phyloP scores from a whole-genome alignment of 371 early-diverging fungal species.

The Circinella minor region DNA sequence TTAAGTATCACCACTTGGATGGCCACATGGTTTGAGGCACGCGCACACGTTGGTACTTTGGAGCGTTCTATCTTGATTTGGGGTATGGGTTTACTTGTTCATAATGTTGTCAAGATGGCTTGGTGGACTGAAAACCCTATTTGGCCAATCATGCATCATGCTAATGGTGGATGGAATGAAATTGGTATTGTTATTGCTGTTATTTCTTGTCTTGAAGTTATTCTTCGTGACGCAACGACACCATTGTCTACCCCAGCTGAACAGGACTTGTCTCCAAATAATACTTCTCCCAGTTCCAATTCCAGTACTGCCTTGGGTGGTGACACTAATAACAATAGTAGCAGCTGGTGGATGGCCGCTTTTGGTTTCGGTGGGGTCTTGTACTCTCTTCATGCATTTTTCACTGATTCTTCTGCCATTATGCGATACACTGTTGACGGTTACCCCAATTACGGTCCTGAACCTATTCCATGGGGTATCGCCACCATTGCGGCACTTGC shows the following conservation, averaged over 20 bases:
- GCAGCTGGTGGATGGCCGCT: slow-evolving; percentile 58
- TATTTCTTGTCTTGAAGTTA: slow-evolving; percentile 59
- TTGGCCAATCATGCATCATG: slow-evolving; percentile 79
- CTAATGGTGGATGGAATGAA: slow-evolving; percentile 74
- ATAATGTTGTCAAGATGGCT: slow-evolving; percentile 73
- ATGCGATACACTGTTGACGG: slow-evolving; percentile 80
- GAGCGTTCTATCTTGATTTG: slow-evolving; percentile 69
- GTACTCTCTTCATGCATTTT: slow-evolving; percentile 78
- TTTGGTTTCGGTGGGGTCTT: slow-evolving; percentile 70
- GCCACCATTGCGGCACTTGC: slow-evolving; percentile 67
- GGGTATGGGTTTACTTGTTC: slow-evolving; percentile 70
- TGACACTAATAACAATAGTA: slow-evolving; percentile 9
- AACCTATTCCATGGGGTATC: slow-evolving; percentile 78
- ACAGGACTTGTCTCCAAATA: slow-evolving; percentile 4
- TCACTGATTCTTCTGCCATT: slow-evolving; percentile 74
- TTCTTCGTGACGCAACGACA: slow-evolving; percentile 43
- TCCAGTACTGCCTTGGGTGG: slow-evolving; percentile 9
- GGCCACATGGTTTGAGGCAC: slow-evolving; percentile 62
- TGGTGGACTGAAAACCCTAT: slow-evolving; percentile 83
- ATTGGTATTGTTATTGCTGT: slow-evolving; percentile 67
- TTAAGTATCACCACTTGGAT: slow-evolving; percentile 63
- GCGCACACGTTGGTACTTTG: slow-evolving; percentile 54
- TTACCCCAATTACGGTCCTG: slow-evolving; percentile 77
- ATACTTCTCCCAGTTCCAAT: slow-evolving; percentile 4
- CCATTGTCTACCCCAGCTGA: not conserved